Conservation (phyloP, 106 monocot genomes). For the Acorus calamus region DNA sequence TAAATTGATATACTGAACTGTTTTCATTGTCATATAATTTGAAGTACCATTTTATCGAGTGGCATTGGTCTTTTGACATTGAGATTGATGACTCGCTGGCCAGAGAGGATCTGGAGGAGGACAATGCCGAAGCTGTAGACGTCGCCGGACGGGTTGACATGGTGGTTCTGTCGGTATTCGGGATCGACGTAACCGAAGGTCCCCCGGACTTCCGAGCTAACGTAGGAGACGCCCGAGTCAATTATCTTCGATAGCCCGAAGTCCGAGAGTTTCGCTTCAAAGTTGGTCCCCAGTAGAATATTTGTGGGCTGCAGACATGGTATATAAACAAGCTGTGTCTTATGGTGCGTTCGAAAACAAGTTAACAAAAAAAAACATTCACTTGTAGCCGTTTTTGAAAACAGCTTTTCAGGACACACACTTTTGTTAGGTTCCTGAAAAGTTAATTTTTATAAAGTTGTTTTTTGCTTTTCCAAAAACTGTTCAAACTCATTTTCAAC, state of each 20-base stretch:
- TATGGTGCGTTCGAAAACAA: too few relatives aligned
- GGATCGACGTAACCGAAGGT: conserved; percentile 49
- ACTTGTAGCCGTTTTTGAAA: too few relatives aligned
- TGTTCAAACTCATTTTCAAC: too few relatives aligned
- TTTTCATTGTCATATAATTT: too few relatives aligned
- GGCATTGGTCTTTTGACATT: conserved; percentile 27
- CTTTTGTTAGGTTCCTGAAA: too few relatives aligned
- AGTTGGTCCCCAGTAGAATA: conserved; percentile 33
- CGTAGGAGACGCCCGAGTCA: conserved; percentile 30
- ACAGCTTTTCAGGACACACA: too few relatives aligned
- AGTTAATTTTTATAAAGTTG: too few relatives aligned
- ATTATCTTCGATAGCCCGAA: conserved; percentile 47
- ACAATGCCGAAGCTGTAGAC: conserved; percentile 55
- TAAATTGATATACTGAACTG: too few relatives aligned
- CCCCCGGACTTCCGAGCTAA: conserved; percentile 50
- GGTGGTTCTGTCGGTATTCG: conserved; percentile 39
- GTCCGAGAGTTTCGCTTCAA: conserved; percentile 49
- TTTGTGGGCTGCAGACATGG: conserved; percentile 22
- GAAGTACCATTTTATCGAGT: conserved; percentile 26
- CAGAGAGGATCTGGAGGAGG: conserved; percentile 41
- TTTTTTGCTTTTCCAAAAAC: too few relatives aligned
- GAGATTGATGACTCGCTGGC: conserved; percentile 30
- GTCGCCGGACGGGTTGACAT: conserved; percentile 38
- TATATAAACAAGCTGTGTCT: background rate
- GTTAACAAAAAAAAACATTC: too few relatives aligned